These are phyloP conservation scores for Platanthera guangdongensis DNA, from an alignment of 106 monocot genomes.

Conservation along the genomic window DNA sequence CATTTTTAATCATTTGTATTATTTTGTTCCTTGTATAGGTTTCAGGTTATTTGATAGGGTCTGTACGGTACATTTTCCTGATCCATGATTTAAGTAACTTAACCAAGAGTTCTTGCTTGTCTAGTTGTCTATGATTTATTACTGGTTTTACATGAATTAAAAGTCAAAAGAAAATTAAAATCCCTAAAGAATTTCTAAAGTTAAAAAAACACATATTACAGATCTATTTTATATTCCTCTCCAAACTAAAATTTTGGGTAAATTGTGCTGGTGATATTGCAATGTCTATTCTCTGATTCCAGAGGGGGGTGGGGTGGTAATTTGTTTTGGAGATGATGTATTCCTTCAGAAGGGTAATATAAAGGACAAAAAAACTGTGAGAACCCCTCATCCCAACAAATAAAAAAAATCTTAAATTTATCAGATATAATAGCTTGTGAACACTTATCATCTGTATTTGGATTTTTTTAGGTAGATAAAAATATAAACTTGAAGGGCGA, in stretches of 20 bases:
- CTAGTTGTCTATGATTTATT: neutral
- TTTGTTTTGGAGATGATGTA: neutral
- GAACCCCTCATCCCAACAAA: neutral
- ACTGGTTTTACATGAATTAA: neutral
- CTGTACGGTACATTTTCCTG: neutral
- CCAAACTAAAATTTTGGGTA: neutral
- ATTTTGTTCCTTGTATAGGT: neutral
- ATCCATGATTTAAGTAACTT: neutral
- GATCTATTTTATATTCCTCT: neutral
- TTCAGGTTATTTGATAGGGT: neutral
- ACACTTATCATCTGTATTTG: neutral
- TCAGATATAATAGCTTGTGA: neutral
- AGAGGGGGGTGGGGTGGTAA: neutral
- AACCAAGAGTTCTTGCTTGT: neutral
- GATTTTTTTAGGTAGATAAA: neutral
- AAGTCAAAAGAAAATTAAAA: neutral
- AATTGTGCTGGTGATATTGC: neutral
- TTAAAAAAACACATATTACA: neutral
- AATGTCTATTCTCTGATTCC: neutral
- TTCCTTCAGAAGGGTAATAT: neutral
- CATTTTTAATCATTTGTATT: no score
- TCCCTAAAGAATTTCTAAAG: neutral
- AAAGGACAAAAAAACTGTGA: neutral
- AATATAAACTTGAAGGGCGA: neutral
- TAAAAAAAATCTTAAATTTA: neutral